Evolutionary conservation across 345 rosid genomes (phyloP), one percentile per base, ranked within the genome.

Genomic region (Microcos paniculata): DNA sequence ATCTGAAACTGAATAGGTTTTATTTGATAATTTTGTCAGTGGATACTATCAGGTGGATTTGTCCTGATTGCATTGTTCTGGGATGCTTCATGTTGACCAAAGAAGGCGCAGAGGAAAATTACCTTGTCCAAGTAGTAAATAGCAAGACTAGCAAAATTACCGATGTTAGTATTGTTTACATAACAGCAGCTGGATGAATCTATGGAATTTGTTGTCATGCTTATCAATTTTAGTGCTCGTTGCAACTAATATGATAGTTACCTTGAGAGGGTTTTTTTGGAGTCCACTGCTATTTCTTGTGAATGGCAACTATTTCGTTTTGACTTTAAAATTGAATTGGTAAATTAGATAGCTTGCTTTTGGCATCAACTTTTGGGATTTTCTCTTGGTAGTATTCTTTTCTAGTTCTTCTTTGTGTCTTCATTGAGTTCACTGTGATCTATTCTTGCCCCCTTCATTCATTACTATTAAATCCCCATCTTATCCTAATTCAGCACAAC

Each of bases 21-120:
- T 75, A 67, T 45, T 74, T 75, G 66, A 61, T 78, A 62, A 75
- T 73, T 84, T 84, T 80, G 72, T 82, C 94, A 92, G 98, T 96
- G 86, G 98, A 96, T 90, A 88, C 91, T 78, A 85, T 96, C 84
- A 85, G 71, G 81, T 96, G 99, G 99, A 79, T 96, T 58, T 91
- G 90, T 64, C 79, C 31, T 46, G 94, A 90, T 84, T 89, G 91
- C 79, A 87, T 96, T 43, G 58, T 96, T 66, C 65, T 96, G 1
- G 99, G 99, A 70, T 88, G 97, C 89, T 88, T 82, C 80, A 86
- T 87, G 76, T 82, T 87, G 62, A 83, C 83, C 67, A 81, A 72
- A 3, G 97, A 90, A 73, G 96, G 86, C 51, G 69, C 70, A 78
- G 98, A 90, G 81, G 94, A 90, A 83, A 82, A 84, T 83, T 96